These are phyloP conservation scores for Boletus semigastroideus DNA, from an alignment of 1,284 basidiomycete species.

Conservation along the genomic window DNA sequence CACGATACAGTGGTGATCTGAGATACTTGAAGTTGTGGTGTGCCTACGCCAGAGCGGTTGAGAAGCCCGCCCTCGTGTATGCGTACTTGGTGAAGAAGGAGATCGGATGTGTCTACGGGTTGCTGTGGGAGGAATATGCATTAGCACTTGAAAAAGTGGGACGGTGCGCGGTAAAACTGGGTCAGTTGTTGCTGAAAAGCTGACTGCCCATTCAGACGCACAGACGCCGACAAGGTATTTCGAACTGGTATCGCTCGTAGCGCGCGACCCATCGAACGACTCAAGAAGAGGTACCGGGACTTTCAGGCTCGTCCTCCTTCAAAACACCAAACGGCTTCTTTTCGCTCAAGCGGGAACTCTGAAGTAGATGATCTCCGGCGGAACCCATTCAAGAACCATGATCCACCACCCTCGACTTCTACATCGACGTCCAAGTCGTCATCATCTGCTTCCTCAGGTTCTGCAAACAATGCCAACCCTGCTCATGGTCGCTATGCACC, in stretches of 20 bases:
- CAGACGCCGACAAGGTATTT: slow-evolving; percentile 84
- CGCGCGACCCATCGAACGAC: slow-evolving; percentile 80
- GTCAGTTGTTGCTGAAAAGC: slow-evolving; percentile 4
- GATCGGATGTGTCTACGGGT: slow-evolving; percentile 76
- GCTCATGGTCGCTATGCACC: slow-evolving; percentile 54
- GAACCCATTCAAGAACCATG: slow-evolving; percentile 56
- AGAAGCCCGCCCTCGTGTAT: slow-evolving; percentile 60
- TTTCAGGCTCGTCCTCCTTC: slow-evolving; percentile 62
- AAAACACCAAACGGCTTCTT: slow-evolving; percentile 27
- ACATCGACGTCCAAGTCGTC: slow-evolving; percentile 29
- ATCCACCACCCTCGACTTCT: slow-evolving; percentile 31
- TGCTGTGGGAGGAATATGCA: slow-evolving; percentile 88
- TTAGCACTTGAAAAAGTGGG: slow-evolving; percentile 68
- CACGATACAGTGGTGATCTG: slow-evolving; percentile 80
- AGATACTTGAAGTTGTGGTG: slow-evolving; percentile 91
- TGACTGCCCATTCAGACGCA: slow-evolving; percentile 44
- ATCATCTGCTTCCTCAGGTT: slow-evolving; percentile 15
- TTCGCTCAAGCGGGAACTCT: slow-evolving; percentile 21
- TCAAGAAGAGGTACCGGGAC: slow-evolving; percentile 82
- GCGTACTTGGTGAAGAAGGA: slow-evolving; percentile 74
- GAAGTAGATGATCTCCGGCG: slow-evolving; percentile 46
- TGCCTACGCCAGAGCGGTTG: slow-evolving; percentile 71
- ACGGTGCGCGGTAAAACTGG: slow-evolving; percentile 52
- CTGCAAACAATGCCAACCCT: slow-evolving; percentile 13
- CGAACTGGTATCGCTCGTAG: slow-evolving; percentile 80